Percentiles rank a stretch among this genome's conserved stretches.
phyloP scores from a whole-genome alignment of 176 grass and related monocot genomes.

The Oropetium thomaeum region DNA sequence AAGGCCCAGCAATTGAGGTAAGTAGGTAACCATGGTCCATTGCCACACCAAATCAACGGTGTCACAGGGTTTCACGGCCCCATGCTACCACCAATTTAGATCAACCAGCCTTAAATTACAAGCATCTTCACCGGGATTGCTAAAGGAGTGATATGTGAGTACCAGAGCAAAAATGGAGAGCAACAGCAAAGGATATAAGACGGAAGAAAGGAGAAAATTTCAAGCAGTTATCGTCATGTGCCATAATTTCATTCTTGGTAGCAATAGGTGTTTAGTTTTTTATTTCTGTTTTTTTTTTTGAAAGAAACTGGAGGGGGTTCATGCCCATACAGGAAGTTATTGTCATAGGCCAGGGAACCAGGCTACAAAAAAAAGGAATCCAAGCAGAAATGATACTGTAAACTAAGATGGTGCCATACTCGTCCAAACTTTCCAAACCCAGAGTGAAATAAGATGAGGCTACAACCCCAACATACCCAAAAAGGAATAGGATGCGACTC shows the following conservation, averaged over 20 bases:
- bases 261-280: no score
- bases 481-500: slow-evolving; percentile 3
- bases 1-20: neutral
- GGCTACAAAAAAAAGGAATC: neutral
- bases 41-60: neutral
- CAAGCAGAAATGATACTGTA: neutral
- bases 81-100: neutral
- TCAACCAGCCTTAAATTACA: neutral
- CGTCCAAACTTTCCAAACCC: neutral
- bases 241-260: neutral
- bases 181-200: neutral
- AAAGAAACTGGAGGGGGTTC: no score
- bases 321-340: neutral
- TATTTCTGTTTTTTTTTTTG: no score
- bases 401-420: neutral
- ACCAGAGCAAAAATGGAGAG: neutral
- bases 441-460: neutral
- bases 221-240: neutral
- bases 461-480: neutral
- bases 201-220: neutral
- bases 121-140: neutral
- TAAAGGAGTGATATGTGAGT: neutral
- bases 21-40: neutral
- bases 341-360: neutral
- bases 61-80: neutral